A percentile compares a stretch with the other conserved stretches of the same genome.
phyloP scores from a whole-genome alignment of 805 yeast species.

The Yarrowia sp. region DNA sequence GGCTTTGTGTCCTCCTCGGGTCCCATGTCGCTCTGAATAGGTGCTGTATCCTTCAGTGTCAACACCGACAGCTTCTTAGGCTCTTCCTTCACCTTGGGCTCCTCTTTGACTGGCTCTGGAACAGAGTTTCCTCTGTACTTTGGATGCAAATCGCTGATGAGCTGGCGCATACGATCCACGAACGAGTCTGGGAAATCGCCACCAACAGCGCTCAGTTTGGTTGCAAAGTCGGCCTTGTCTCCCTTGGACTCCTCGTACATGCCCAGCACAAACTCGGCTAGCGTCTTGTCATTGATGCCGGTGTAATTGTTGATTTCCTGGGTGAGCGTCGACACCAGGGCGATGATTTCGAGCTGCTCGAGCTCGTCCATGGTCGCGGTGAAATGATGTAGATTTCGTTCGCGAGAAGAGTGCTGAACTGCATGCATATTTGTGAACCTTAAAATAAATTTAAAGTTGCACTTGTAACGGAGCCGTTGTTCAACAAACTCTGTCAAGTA shows the following conservation, averaged over 20 bases:
- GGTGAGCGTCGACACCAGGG: constrained; percentile 40
- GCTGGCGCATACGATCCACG: constrained; percentile 35
- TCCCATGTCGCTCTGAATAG: not conserved
- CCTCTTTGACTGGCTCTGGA: not conserved
- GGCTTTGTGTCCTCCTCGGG: constrained; percentile 25
- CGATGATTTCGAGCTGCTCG: constrained; percentile 37
- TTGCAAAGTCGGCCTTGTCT: constrained; percentile 40
- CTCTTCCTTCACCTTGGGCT: not conserved
- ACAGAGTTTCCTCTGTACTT: constrained; percentile 28
- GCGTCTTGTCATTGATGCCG: constrained; percentile 45
- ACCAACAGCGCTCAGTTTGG: constrained; percentile 45
- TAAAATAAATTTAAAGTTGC: not conserved
- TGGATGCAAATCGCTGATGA: constrained; percentile 39
- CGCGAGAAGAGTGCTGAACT: not conserved
- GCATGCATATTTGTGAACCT: not conserved
- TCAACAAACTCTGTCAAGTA: no score
- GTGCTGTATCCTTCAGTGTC: constrained; percentile 1
- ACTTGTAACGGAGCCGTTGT: no score
- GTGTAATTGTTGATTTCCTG: constrained; percentile 37
- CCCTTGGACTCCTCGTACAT: constrained; percentile 40
- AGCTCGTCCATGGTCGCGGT: constrained; percentile 36
- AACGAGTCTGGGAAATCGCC: constrained; percentile 43
- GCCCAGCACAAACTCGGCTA: constrained; percentile 49
- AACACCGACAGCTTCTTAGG: not conserved
- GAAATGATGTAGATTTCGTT: not conserved